These are phyloP conservation scores for Globisporangium spiculum DNA, from an alignment of 352 stramenopile genomes.

Conservation along the genomic window DNA sequence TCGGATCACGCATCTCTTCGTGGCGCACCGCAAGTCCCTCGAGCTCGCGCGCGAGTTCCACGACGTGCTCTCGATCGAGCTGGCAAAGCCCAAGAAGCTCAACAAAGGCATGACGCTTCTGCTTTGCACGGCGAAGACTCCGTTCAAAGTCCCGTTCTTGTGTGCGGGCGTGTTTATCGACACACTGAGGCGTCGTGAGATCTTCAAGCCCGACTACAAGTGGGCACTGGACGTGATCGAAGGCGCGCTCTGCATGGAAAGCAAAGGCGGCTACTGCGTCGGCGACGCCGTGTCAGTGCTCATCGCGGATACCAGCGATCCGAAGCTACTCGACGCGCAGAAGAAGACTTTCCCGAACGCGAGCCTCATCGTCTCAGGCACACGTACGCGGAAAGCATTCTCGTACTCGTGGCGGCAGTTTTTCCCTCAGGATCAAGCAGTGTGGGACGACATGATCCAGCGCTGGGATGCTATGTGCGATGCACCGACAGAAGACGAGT, in stretches of 20 bases:
- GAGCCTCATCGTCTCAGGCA: background rate
- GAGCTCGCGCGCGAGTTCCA: conserved; percentile 8
- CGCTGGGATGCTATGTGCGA: conserved; percentile 5
- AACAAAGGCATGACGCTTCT: conserved; percentile 3
- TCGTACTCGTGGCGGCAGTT: conserved; percentile 1
- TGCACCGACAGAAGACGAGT: background rate
- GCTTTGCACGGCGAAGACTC: conserved; percentile 1
- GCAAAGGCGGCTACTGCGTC: background rate
- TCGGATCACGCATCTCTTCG: conserved; percentile 4
- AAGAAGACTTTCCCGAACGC: conserved; percentile 7
- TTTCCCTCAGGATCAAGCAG: background rate
- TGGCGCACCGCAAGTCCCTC: conserved; percentile 8
- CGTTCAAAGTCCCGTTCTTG: conserved; percentile 5
- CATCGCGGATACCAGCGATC: background rate
- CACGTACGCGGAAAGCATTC: background rate
- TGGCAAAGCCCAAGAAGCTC: background rate
- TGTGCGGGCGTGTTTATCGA: conserved; percentile 6
- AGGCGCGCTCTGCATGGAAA: conserved; percentile 1
- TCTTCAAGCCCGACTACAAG: conserved; percentile 8
- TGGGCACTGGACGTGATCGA: conserved; percentile 4
- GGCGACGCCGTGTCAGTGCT: conserved; percentile 4
- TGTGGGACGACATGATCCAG: conserved; percentile 1
- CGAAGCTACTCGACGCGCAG: conserved; percentile 2
- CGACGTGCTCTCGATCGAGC: conserved; percentile 7
- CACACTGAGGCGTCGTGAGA: background rate